These are phyloP conservation scores for Plasmopara muralis DNA, from an alignment of 352 stramenopile species.

Conservation along the genomic window DNA sequence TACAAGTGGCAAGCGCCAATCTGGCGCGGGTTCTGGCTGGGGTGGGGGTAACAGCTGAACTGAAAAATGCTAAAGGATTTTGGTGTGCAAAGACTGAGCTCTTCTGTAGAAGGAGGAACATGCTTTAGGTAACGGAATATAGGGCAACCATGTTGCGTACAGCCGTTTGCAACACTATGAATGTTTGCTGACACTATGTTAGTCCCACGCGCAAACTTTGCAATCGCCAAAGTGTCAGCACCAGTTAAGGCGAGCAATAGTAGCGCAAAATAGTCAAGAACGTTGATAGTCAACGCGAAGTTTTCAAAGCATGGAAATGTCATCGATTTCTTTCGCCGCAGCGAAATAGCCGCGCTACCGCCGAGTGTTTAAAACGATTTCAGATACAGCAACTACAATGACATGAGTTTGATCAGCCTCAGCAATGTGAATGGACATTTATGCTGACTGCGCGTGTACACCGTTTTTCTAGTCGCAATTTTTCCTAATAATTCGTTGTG, in stretches of 20 bases:
- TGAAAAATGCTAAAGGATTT: constrained; percentile 29
- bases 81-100: constrained; percentile 30
- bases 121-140: constrained; percentile 14
- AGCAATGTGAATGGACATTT: too few relatives aligned
- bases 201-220: neutral
- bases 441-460: neutral
- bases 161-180: constrained; percentile 6
- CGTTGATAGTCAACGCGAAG: neutral
- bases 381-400: neutral
- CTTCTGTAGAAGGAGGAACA: constrained; percentile 16
- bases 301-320: neutral
- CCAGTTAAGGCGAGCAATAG: too few relatives aligned
- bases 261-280: neutral
- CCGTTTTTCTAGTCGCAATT: neutral
- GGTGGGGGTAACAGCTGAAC: constrained; percentile 26
- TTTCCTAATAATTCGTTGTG: neutral
- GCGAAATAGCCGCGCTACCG: neutral
- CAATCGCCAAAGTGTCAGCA: neutral
- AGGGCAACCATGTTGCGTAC: constrained; percentile 8
- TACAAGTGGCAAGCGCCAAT: constrained; percentile 32
- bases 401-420: neutral
- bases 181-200: neutral
- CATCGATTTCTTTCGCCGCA: neutral
- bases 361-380: neutral
- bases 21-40: constrained; percentile 27